Base-by-base conservation (phyloP, 495 filamentous ascomycete species). In the Entonaema liquescens region DNA sequence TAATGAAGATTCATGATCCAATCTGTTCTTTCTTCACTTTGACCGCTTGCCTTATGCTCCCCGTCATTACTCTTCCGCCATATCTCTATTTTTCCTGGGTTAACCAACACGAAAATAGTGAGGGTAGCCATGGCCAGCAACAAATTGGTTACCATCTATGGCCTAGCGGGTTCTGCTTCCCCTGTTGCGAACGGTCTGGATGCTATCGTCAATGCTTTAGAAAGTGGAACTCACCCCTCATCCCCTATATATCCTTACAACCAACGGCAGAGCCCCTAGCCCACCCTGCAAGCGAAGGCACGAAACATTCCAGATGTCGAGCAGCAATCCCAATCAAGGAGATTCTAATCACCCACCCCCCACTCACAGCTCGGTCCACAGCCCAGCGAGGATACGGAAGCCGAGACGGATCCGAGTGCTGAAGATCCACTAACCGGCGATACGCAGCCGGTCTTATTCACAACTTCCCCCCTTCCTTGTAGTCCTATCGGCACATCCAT, bases 201-300 rank as follows among this genome's bases (percentile, higher is more conserved):
- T 38, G 50, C 11, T 21, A 26, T 25, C 50, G 35, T 44, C 47
- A 52, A 60, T n/a, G 29, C 38, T 7, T 26, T 17, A 8, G 58
- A 29, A 47, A 38, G 35, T 54, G 57, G 58, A 55, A 67, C 17
- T 58, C 65, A 4, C 29, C 52, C 50, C 40, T 29, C 6, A 53
- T n/a, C 55, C 25, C 25, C 35, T 59, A n/a, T 56, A 56, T 35
- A 25, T 21, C 56, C 42, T 52, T 19, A 47, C 31, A 19, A 23
- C 49, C 25, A 15, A 12, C 23, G 21, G 47, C 6, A n/a, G 40
- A 44, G n/a, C 26, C 36, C 38, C 11, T 25, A 25, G 17, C 4
- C 29, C 15, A 33, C 40, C 40, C 5, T n/a, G 12, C 9, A 35
- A 31, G 33, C 59, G 59, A 36, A 8, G 59, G 5, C 28, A n/a